Conservation (phyloP, 352 stramenopile genomes). For the Globisporangium barbulae region DNA sequence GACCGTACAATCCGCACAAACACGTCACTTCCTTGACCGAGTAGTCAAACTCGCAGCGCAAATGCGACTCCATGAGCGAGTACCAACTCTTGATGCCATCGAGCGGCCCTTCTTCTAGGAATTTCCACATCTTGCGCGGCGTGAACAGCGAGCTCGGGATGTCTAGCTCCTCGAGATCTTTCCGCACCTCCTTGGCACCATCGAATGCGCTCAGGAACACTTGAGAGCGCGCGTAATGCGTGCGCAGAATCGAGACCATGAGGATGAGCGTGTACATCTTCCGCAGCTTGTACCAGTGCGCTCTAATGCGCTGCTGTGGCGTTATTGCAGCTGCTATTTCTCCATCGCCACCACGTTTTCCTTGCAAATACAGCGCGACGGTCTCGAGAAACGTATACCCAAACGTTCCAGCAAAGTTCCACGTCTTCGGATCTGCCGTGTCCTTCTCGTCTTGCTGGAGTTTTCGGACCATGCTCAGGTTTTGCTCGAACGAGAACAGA, state of each 20-base stretch:
- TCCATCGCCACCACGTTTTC: conserved; percentile 7
- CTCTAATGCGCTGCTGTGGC: conserved; percentile 8
- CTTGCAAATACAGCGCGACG: conserved; percentile 25
- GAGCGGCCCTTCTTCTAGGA: conserved; percentile 51
- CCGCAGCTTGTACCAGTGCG: conserved; percentile 55
- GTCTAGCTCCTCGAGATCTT: conserved; percentile 40
- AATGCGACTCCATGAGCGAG: conserved; percentile 77
- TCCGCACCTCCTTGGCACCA: conserved; percentile 12
- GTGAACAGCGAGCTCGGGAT: conserved; percentile 79
- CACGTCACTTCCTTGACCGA: conserved; percentile 69
- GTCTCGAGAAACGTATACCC: conserved; percentile 68
- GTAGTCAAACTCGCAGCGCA: conserved; percentile 79
- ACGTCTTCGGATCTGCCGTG: conserved; percentile 15
- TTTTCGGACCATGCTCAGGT: conserved; percentile 46
- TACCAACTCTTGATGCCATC: conserved; percentile 77
- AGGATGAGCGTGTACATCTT: conserved; percentile 85
- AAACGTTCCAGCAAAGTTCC: conserved; percentile 42
- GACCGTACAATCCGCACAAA: conserved; percentile 66
- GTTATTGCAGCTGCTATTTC: not conserved
- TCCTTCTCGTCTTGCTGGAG: conserved; percentile 24
- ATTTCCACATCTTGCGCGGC: conserved; percentile 74
- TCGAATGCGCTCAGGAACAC: conserved; percentile 49
- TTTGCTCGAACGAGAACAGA: conserved; percentile 59
- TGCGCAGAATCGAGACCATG: conserved; percentile 78
- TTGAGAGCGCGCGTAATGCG: conserved; percentile 60